Conservation (phyloP, 306 rosid genomes). For the Abrus precatorius region DNA sequence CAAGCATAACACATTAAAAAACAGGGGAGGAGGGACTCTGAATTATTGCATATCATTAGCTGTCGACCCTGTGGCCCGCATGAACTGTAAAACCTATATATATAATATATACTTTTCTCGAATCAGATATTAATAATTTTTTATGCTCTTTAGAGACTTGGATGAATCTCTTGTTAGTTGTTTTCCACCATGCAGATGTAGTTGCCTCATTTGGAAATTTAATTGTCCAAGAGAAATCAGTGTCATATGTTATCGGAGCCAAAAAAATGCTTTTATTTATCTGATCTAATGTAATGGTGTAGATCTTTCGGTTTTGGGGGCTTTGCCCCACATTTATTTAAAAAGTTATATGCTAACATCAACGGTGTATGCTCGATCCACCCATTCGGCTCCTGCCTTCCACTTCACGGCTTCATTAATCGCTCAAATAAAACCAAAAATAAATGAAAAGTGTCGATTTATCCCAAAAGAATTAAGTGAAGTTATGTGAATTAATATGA, state of each 20-base stretch:
- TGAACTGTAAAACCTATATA: slow-evolving; percentile 22
- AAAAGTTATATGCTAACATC: background rate
- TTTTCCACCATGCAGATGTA: slow-evolving; percentile 8
- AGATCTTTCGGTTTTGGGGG: background rate
- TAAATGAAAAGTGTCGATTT: background rate
- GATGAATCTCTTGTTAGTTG: slow-evolving; percentile 5
- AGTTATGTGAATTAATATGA: slow-evolving; percentile 1
- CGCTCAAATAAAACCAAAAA: background rate
- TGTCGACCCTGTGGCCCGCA: slow-evolving; percentile 49
- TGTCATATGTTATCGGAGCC: background rate
- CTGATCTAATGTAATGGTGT: background rate
- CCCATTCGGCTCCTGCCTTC: background rate
- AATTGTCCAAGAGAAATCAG: background rate
- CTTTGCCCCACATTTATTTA: slow-evolving; percentile 1
- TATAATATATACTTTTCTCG: background rate
- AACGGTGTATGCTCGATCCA: background rate
- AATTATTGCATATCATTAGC: slow-evolving; percentile 58
- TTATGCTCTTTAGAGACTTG: background rate
- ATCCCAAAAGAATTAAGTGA: background rate
- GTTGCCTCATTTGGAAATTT: background rate
- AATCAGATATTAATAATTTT: slow-evolving; percentile 3
- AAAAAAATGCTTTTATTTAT: background rate
- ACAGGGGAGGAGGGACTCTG: background rate
- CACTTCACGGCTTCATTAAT: slow-evolving; percentile 10
- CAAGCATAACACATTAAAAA: background rate